phyloP scores from a whole-genome alignment of 495 filamentous ascomycete species.

The Neohortaea acidophila region DNA sequence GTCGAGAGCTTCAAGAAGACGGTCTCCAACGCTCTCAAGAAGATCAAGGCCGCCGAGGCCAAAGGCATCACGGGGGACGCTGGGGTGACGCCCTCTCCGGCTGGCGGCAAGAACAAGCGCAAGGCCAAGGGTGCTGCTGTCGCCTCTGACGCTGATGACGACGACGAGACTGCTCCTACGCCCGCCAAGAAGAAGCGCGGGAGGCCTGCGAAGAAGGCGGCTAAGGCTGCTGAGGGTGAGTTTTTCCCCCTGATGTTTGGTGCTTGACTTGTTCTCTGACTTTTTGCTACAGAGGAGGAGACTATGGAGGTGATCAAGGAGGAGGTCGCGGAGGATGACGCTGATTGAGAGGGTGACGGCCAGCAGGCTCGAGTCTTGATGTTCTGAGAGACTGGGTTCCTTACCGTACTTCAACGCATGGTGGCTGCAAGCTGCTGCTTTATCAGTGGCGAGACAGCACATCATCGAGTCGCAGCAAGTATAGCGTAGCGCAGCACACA shows the following conservation, averaged over 20 bases:
- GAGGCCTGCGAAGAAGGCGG: conserved; percentile 5
- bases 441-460: too few species aligned
- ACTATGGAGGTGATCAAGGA: conserved; percentile 1
- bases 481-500: too few species aligned
- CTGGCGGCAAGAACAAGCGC: conserved; percentile 1
- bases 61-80: too few species aligned
- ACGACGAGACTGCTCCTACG: conserved; percentile 2
- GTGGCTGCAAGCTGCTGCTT: too few species aligned
- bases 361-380: too few species aligned
- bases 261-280: too few species aligned
- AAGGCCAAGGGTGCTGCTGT: conserved; percentile 1
- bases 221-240: background rate
- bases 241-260: too few species aligned
- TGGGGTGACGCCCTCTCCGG: too few species aligned
- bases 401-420: too few species aligned
- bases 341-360: too few species aligned
- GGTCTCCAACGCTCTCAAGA: conserved; percentile 8
- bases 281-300: conserved; percentile 1
- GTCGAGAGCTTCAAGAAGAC: conserved; percentile 9
- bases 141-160: conserved; percentile 1
- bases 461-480: too few species aligned
- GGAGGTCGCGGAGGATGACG: conserved; percentile 2
- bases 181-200: conserved; percentile 6
- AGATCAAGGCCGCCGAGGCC: conserved; percentile 7
- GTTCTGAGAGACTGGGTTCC: too few species aligned